These are phyloP conservation scores for Dorcoceras hygrometricum DNA, from an alignment of 257 asterid genomes.

Conservation along the genomic window DNA sequence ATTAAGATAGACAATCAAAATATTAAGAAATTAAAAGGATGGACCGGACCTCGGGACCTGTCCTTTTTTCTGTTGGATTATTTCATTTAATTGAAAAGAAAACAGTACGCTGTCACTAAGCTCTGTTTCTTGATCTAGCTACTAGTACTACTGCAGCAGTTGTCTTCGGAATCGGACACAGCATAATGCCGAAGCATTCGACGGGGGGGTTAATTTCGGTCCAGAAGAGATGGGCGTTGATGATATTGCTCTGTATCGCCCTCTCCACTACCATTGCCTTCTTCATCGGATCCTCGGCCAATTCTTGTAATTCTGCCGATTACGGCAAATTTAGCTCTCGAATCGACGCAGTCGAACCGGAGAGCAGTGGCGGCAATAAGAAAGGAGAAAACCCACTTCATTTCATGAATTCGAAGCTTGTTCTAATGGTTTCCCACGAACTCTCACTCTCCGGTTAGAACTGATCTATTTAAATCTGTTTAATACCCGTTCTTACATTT, in stretches of 20 bases:
- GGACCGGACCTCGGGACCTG: too few species aligned
- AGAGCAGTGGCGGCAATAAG: constrained; percentile 14
- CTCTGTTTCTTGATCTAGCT: too few species aligned
- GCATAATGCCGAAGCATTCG: constrained; percentile 48
- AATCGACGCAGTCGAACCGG: constrained; percentile 25
- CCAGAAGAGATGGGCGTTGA: constrained; percentile 50
- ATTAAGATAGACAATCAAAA: too few species aligned
- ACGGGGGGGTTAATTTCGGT: constrained; percentile 24
- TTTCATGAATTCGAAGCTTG: constrained; percentile 44
- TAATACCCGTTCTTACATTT: not conserved
- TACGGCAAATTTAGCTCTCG: constrained; percentile 28
- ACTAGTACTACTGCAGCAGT: too few species aligned
- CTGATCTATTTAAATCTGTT: not conserved
- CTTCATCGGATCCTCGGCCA: constrained; percentile 61
- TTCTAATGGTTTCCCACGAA: constrained; percentile 65
- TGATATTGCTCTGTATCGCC: constrained; percentile 44
- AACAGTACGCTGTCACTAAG: too few species aligned
- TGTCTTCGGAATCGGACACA: not conserved
- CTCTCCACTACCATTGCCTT: constrained; percentile 57
- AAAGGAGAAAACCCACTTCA: constrained; percentile 41
- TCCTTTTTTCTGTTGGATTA: too few species aligned
- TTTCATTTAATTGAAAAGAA: too few species aligned
- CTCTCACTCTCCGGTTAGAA: constrained; percentile 76
- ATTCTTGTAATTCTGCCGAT: constrained; percentile 46
- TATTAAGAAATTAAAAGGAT: too few species aligned